Base-by-base conservation (phyloP, 208 protist species). In the Leishmania major region DNA sequence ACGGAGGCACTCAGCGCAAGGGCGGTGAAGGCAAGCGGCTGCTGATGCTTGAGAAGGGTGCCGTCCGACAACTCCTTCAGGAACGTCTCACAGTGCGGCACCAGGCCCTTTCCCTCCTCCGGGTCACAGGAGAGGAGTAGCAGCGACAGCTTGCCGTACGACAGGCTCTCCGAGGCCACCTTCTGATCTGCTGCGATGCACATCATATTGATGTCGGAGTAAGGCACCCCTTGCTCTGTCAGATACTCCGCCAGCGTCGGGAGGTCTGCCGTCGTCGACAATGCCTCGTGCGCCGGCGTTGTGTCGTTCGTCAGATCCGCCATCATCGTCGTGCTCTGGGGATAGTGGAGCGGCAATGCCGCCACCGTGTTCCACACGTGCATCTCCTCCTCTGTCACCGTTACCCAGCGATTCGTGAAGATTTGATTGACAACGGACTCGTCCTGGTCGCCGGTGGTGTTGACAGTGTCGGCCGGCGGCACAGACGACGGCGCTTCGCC, bases 101-200 rank as follows among this genome's bases (percentile, higher is more conserved):
- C 62, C 11, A 95, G 86, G 2, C 82, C 77, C 62, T 87, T 80
- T 43, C 69, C 79, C 37, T 66, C 83, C 25, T 79, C 85, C 17
- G 78, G 77, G 77, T 96, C 84, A 66, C 86, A 91, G 35, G 86
- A 88, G 79, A 95, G 88, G 37, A 95, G 87, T 72, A 93, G 82
- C 45, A 94, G 83, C 43, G 91, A 90, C 69, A 95, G 89, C 82
- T 96, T 96, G 59, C 91, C 93, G 80, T 92, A 90, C 28, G 91
- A 89, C 10, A 93, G 81, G 59, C 80, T 92, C 74, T 93, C 88
- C 55, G 89, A 94, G 45, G 87, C 87, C 49, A 94, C 85, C 79
- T 93, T 96, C 70, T 92, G 86, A 53, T 93, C 87, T 19, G 91
- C 93, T 0, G 93, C 83, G 35, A 92, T 90, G 84, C 91, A 96